Evolutionary conservation across 2,329 filamentous ascomycete genomes (phyloP).

Genomic region (Amesomyces nigricolor): DNA sequence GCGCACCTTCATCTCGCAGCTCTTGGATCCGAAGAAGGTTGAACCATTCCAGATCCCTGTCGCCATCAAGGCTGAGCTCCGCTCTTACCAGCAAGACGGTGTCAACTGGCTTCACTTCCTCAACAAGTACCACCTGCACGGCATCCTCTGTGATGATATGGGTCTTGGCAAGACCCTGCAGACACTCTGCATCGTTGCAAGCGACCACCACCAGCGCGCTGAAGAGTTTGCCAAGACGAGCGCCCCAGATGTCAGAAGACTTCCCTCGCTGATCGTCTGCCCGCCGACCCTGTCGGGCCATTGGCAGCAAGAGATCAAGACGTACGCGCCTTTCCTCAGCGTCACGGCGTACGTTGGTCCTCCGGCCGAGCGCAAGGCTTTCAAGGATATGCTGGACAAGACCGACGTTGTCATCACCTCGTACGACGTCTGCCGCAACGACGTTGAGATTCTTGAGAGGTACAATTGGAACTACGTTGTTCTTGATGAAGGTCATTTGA

Average conservation of each 20-base stretch:
- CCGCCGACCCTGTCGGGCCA: slow-evolving; percentile 94
- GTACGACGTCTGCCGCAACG: slow-evolving; percentile 96
- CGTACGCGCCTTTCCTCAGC: slow-evolving; percentile 89
- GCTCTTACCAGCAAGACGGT: slow-evolving; percentile 96
- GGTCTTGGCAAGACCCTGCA: slow-evolving; percentile 96
- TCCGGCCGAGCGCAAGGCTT: slow-evolving; percentile 68
- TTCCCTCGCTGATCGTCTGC: slow-evolving; percentile 92
- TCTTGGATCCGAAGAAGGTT: slow-evolving; percentile 94
- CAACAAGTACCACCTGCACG: slow-evolving; percentile 95
- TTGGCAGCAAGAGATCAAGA: slow-evolving; percentile 96
- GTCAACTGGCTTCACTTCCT: slow-evolving; percentile 99
- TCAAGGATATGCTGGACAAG: slow-evolving; percentile 63
- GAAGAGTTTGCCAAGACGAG: slow-evolving; percentile 84
- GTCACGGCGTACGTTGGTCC: slow-evolving; percentile 89
- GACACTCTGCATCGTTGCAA: slow-evolving; percentile 95
- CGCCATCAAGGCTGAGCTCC: slow-evolving; percentile 91
- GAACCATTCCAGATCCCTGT: slow-evolving; percentile 91
- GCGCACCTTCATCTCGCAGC: slow-evolving; percentile 92
- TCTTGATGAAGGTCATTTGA: slow-evolving; percentile 92
- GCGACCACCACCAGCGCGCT: slow-evolving; percentile 88
- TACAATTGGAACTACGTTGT: slow-evolving; percentile 97
- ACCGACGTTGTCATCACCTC: slow-evolving; percentile 96
- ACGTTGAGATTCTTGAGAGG: slow-evolving; percentile 75
- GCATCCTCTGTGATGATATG: slow-evolving; percentile 99
- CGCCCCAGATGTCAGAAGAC: slow-evolving; percentile 66